These are phyloP conservation scores for Prunus yedoensis DNA, from an alignment of 331 rosid species.

Conservation along the genomic window DNA sequence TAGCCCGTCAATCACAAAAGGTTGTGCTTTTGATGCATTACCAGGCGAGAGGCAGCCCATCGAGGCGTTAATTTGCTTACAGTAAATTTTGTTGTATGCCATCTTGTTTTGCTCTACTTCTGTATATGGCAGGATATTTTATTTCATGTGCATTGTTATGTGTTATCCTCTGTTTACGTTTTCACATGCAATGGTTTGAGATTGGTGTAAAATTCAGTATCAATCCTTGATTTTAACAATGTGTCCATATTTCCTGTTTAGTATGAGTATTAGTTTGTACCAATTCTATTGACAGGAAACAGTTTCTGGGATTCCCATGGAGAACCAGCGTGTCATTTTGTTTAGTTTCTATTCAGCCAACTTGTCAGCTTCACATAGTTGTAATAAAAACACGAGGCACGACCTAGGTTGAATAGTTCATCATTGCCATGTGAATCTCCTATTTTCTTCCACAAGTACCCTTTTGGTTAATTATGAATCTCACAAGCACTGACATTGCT, in stretches of 20 bases:
- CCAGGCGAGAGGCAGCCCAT: background rate
- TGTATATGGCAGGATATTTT: background rate
- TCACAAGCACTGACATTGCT: background rate
- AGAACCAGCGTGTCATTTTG: background rate
- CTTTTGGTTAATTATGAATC: background rate
- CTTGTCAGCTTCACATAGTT: background rate
- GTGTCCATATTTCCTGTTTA: background rate
- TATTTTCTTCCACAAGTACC: background rate
- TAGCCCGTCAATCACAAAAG: background rate
- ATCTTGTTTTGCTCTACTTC: slow-evolving; percentile 5
- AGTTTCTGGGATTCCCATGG: background rate
- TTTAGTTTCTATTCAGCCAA: slow-evolving; percentile 2
- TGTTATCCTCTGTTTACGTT: background rate
- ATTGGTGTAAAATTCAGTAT: background rate
- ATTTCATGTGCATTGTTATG: background rate
- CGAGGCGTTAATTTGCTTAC: background rate
- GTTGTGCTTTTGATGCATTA: background rate
- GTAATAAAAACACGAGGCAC: background rate
- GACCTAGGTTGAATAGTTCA: background rate
- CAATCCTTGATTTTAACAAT: background rate
- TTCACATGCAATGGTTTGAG: background rate
- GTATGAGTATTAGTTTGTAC: background rate
- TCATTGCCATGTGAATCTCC: background rate
- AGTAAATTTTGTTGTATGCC: background rate
- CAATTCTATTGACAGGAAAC: background rate